Evolutionary conservation across 352 stramenopile species (phyloP), one percentile per base, ranked within the genome.

Genomic region (Globisporangium splendens): DNA sequence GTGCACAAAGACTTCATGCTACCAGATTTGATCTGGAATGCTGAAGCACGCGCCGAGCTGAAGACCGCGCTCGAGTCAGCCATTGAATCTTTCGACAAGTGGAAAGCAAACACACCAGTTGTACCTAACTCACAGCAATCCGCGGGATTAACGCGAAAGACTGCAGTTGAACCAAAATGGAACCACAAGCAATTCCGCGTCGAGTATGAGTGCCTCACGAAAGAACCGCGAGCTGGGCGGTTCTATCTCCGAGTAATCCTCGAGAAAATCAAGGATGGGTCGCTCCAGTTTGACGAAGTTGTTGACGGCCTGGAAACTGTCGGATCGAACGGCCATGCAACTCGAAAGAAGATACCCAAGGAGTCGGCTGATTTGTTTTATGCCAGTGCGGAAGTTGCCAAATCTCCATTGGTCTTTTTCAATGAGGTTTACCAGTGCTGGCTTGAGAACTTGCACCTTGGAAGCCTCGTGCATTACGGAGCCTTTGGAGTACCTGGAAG

Each of bases 361-460:
- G 66, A 72, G 33, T 53, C 56, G 8, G 64, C 63, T 20, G 75
- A 85, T 15, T 62, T 89, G 6, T 79, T 86, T 28, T 80, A 88
- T 31, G 81, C 84, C 1, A 79, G 75, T n/a, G 72, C 79, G 20
- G 80, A 77, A 51, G 91, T 94, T 52, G 73, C 78, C 1, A 84
- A 83, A 41, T 59, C 77, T 11, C 85, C 83, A 18, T 52, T 61
- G 2, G 68, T 59, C 17, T 91, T 91, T 60, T 93, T 93, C 59
- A 85, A 84, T 53, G 77, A 87, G 13, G 77, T 92, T 1, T 94
- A 91, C 54, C 79, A 93, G 61, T 82, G 80, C 52, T 94, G 85
- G 85, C 68, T 94, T 15, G 81, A 94, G 41, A 71, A 89, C 58
- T 61, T 89, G 18, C 72, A 88, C 47, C 62, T 88, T 1, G 74